Percentiles rank a stretch among this genome's conserved stretches.
These are phyloP conservation scores for Adansonia digitata DNA, from an alignment of 345 rosid species.

Conservation along the genomic window DNA sequence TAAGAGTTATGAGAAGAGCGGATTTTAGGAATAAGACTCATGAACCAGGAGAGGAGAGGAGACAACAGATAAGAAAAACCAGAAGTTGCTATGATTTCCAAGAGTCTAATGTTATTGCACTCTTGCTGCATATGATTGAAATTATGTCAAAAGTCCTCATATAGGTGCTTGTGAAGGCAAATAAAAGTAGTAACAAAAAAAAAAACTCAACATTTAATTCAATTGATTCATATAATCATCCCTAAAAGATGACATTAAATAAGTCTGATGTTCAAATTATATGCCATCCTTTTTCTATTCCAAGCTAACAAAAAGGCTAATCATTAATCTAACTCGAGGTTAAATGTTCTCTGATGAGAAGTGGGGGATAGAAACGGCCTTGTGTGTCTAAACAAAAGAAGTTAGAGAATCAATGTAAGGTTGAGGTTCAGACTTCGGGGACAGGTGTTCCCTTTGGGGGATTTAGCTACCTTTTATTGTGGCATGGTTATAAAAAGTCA, in stretches of 20 bases:
- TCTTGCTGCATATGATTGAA: not conserved
- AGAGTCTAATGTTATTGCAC: not conserved
- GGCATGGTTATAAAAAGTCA: constrained; percentile 12
- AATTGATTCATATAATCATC: too few species aligned
- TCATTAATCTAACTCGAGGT: too few species aligned
- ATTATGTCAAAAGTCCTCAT: not conserved
- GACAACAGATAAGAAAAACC: not conserved
- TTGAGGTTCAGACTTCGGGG: not conserved
- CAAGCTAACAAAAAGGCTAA: too few species aligned
- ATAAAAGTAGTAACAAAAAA: not conserved
- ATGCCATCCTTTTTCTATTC: too few species aligned
- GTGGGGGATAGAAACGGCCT: too few species aligned
- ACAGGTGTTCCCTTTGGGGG: not conserved
- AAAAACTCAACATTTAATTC: too few species aligned
- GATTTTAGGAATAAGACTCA: not conserved
- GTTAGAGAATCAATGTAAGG: not conserved
- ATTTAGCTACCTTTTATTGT: constrained; percentile 16
- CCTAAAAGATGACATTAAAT: too few species aligned
- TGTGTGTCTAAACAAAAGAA: not conserved
- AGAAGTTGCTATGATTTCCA: constrained; percentile 2
- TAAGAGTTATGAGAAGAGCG: too few species aligned
- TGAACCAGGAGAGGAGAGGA: constrained; percentile 8
- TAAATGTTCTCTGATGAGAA: not conserved
- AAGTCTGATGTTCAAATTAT: too few species aligned
- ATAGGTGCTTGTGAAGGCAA: not conserved